Percentiles rank a stretch among this genome's conserved stretches.
Conservation (phyloP, 1,284 basidiomycete genomes). For the Apiotrichum domesticum region DNA sequence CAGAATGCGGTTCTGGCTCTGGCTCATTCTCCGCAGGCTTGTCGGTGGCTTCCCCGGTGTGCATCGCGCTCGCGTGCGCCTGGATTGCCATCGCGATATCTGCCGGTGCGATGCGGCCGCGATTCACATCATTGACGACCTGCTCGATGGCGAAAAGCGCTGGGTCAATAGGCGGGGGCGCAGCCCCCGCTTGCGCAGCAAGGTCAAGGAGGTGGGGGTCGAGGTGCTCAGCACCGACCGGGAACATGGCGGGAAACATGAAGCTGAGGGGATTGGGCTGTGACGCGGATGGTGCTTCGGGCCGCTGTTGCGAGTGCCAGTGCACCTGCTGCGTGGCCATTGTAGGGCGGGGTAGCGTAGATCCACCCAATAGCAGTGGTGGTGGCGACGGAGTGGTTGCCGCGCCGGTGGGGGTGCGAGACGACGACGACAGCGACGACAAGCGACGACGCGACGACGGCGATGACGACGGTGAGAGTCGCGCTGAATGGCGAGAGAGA, state of each 20-base stretch:
- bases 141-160: conserved; percentile 32
- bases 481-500: no score
- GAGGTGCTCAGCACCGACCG: conserved; percentile 16
- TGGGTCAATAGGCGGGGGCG: conserved; percentile 26
- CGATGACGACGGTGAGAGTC: no score
- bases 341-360: neutral
- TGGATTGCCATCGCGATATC: conserved; percentile 1
- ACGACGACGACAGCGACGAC: no score
- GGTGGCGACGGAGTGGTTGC: no score
- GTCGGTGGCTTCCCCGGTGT: neutral
- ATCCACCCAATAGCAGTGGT: neutral
- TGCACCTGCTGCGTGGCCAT: neutral
- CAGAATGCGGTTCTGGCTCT: neutral
- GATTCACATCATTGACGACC: conserved; percentile 33
- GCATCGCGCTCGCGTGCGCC: neutral
- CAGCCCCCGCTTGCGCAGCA: neutral
- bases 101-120: conserved; percentile 21
- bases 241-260: neutral
- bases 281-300: neutral
- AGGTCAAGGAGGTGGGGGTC: conserved; percentile 13
- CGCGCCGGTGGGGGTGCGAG: no score
- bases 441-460: neutral
- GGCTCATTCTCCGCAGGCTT: neutral
- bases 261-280: neutral
- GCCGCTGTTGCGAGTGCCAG: neutral